Base-by-base conservation (phyloP, 2,329 filamentous ascomycete species). In the Tolypocladium guangdongense region DNA sequence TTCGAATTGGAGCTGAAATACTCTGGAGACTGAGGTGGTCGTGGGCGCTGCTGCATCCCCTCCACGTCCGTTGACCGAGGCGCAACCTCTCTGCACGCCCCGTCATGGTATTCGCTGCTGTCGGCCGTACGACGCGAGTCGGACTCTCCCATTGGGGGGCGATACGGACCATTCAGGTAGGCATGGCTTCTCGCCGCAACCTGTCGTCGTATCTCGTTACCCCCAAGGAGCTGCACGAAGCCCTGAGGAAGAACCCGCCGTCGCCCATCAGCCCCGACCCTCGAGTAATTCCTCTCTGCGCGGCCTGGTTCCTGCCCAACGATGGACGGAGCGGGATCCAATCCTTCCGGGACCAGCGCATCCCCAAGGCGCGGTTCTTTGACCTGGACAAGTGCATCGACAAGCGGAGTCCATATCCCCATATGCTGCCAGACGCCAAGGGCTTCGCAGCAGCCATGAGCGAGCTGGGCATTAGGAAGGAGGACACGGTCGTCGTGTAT, bases 261-360 rank as follows among this genome's bases (percentile, higher is more conserved):
- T 87, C 86, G 52, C 83, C 86, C 57, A 87, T 92, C 62, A 90
- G 88, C 56, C 87, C 88, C 45, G 83, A 89, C 14, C 87, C 92
- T 1, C 84, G 88, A 60, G 86, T 95, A 45, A 84, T 99, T 52
- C 88, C 93, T 3, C 78, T 99, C 43, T 96, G 91, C 71, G 93
- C 91, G 48, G 81, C 90, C 27, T 99, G 93, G 93, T 99, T 96
- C 66, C 81, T 99, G 58, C 93, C 93, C 58, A 97, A 96, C 69
- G 92, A 96, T 61, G 82, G 82, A 52, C 85, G 90, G 57, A 88
- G 82, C 50, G 93, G 93, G 52, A 82, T 87, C 61, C 78, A 93
- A 58, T 83, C 86, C 45, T 99, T 92, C 75, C 81, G 84, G 60
- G 81, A 89, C 66, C 82, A 84, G 66, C 88, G 90, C 63, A 93